phyloP scores from a whole-genome alignment of 2,329 filamentous ascomycete species.

The Mycocentrospora acerina region DNA sequence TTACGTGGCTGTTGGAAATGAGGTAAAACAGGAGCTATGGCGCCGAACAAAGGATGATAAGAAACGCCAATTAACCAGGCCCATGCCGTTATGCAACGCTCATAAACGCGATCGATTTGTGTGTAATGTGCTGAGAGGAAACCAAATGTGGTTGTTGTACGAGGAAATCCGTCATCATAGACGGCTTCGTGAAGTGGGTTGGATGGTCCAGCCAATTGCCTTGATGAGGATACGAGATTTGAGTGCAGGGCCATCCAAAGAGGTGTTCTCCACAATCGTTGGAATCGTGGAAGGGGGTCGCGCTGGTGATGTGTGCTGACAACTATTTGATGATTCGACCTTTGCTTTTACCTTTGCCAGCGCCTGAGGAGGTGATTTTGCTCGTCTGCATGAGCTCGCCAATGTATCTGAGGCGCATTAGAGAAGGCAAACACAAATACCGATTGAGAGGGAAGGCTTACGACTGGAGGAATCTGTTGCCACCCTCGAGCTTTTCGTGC shows the following conservation, averaged over 20 bases:
- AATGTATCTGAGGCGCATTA: conserved; percentile 70
- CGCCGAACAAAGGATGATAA: conserved; percentile 26
- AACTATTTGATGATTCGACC: conserved; percentile 41
- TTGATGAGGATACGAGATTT: conserved; percentile 33
- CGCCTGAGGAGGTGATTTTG: conserved; percentile 58
- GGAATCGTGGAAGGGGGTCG: conserved; percentile 12
- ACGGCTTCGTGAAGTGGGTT: conserved; percentile 30
- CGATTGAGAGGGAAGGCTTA: conserved; percentile 33
- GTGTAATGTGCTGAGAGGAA: conserved; percentile 15
- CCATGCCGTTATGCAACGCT: conserved; percentile 42
- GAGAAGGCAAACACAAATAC: conserved; percentile 1
- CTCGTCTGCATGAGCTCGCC: conserved; percentile 85
- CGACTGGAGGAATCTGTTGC: conserved; percentile 91
- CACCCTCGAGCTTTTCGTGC: conserved; percentile 93
- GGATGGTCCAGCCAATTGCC: conserved; percentile 26
- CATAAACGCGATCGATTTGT: conserved; percentile 29
- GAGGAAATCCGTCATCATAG: conserved; percentile 37
- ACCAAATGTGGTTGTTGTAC: conserved; percentile 18
- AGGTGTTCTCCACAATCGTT: conserved; percentile 21
- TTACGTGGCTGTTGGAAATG: conserved; percentile 4
- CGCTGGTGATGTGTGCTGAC: conserved; percentile 22
- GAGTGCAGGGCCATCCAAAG: conserved; percentile 32
- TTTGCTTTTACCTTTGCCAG: conserved; percentile 50
- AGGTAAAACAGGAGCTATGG: conserved; percentile 26
- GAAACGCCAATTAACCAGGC: conserved; percentile 31